phyloP scores from a whole-genome alignment of 139 green algal species.

The Microglena sp. region DNA sequence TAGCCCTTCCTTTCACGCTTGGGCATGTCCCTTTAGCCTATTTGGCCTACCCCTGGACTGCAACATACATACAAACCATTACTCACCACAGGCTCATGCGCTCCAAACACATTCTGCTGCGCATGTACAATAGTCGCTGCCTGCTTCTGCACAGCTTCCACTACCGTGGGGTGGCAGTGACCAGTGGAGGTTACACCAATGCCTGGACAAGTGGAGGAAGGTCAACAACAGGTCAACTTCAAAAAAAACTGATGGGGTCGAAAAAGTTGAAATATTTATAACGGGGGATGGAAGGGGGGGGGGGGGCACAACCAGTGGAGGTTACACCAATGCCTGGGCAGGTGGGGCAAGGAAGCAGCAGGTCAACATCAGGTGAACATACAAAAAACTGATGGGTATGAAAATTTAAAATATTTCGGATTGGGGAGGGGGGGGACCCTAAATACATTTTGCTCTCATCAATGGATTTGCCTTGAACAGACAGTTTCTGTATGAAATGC shows the following conservation, averaged over 20 bases:
- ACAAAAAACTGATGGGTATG: background rate
- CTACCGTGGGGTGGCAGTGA: slow-evolving; percentile 72
- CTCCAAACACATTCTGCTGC: slow-evolving; percentile 73
- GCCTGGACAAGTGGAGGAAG: slow-evolving; percentile 21
- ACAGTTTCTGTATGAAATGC: too few relatives aligned
- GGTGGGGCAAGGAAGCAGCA: background rate
- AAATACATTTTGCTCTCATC: too few relatives aligned
- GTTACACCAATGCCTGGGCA: slow-evolving; percentile 36
- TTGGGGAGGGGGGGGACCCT: too few relatives aligned
- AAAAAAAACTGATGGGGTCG: background rate
- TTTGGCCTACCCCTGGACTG: too few relatives aligned
- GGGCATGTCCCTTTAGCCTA: too few relatives aligned
- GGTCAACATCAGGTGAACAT: background rate
- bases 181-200: slow-evolving; percentile 71
- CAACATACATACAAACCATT: background rate
- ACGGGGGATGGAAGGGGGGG: background rate
- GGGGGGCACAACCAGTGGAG: too few relatives aligned
- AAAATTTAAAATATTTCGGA: background rate
- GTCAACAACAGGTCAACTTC: background rate
- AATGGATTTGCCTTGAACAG: too few relatives aligned
- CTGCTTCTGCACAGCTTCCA: slow-evolving; percentile 66
- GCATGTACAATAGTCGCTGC: slow-evolving; percentile 57
- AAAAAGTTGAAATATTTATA: too few relatives aligned
- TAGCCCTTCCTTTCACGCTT: too few relatives aligned
- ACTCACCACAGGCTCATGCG: slow-evolving; percentile 13